Base-by-base conservation (phyloP, 1,284 basidiomycete genomes). In the Trametes polyzona region DNA sequence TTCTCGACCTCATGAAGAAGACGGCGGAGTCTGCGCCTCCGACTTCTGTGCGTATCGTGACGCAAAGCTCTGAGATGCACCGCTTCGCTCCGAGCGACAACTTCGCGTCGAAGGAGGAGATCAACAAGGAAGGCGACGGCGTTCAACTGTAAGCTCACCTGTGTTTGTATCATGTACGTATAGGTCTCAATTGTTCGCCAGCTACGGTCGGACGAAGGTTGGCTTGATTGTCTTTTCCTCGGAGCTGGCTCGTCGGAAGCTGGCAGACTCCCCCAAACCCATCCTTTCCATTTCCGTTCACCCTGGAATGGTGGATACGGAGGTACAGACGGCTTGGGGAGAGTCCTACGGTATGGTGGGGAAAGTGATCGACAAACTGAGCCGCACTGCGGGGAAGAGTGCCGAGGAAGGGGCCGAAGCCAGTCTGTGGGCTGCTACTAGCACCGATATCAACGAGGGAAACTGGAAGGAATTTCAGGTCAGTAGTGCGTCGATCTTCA, bases 401-500 rank as follows among this genome's bases (percentile, higher is more conserved):
- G 69, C 71, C 3, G 54, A 62, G 23, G 71, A 72, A 42, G 69
- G 69, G 11, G 70, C 70, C 2, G 69, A 71, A 57, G 67, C 70
- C 2, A 68, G 69, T n/a, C 55, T 72, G 10, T 72, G 71, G 71
- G 69, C 68, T 4, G 70, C 70, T 11, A 65, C 64, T 4, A 67
- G 66, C 51, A 65, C 66, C 7, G 70, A 70, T 41, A 71, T 72
- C 24, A 66, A 60, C 42, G 63, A 64, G 30, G 52, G 52, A 0
- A 72, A 72, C 55, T 70, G 69, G 69, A 66, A 65, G 26, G 66
- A 72, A 12, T 69, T 57, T 47, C 71, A 72, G 64, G 69, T 70
- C 24, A 50, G 67, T 19, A 35, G n/a, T 35, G 14, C 3, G 19
- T 49, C 11, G 23, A 47, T 17, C 17, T n/a, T 32, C 27, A 44